phyloP scores from a whole-genome alignment of 176 grass and related monocot genomes.

The Dactylis glomerata region DNA sequence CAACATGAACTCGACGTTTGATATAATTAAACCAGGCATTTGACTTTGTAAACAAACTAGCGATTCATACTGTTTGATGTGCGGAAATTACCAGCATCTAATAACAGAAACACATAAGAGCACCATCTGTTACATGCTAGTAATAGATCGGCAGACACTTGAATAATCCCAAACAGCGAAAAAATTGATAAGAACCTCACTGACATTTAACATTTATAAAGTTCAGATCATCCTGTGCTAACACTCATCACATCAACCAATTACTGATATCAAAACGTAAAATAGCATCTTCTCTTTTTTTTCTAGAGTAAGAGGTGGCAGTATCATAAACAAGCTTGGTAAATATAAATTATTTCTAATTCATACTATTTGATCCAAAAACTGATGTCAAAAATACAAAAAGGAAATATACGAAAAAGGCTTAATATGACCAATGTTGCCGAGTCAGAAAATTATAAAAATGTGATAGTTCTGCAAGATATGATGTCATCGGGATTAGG shows the following conservation, averaged over 20 bases:
- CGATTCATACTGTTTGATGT: neutral
- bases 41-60: neutral
- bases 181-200: neutral
- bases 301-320: neutral
- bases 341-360: no score
- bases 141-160: neutral
- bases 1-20: neutral
- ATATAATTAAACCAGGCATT: constrained; percentile 14
- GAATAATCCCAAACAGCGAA: neutral
- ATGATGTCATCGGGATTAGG: neutral
- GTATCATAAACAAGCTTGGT: no score
- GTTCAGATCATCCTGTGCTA: neutral
- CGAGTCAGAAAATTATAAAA: neutral
- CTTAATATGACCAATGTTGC: no score
- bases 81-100: neutral
- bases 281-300: neutral
- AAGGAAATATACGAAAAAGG: no score
- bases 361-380: no score
- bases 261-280: neutral
- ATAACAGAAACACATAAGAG: neutral
- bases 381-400: no score
- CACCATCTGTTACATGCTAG: neutral
- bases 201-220: neutral
- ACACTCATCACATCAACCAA: neutral
- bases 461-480: neutral